These are phyloP conservation scores for Coemansia sp. DNA, from an alignment of 192 early-diverging fungal species.

Conservation along the genomic window DNA sequence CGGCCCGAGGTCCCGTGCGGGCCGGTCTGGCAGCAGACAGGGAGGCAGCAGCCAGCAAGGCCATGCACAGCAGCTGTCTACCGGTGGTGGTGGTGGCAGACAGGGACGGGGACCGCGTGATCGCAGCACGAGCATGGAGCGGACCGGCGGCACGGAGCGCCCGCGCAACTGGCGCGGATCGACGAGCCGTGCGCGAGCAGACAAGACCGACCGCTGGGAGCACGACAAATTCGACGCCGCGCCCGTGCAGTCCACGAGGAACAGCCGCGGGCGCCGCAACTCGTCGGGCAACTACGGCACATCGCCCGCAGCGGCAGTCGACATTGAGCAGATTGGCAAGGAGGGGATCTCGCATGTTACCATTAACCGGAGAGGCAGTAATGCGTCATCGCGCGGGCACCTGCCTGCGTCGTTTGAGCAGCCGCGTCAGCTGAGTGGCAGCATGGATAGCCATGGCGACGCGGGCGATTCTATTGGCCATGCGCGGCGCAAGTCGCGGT, in stretches of 20 bases:
- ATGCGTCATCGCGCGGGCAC: constrained; percentile 25
- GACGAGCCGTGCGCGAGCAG: constrained; percentile 16
- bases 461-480: constrained; percentile 1
- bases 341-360: constrained; percentile 49
- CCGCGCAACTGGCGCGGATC: constrained; percentile 31
- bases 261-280: constrained; percentile 14
- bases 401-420: constrained; percentile 21
- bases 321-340: constrained; percentile 43
- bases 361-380: constrained; percentile 43
- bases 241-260: background rate
- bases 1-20: constrained; percentile 14
- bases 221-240: constrained; percentile 37
- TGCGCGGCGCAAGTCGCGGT: background rate
- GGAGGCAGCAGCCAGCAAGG: constrained; percentile 1
- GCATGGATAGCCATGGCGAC: background rate
- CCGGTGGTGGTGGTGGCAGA: background rate
- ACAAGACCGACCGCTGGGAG: constrained; percentile 40
- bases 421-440: constrained; percentile 14
- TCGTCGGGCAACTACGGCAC: constrained; percentile 5
- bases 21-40: constrained; percentile 31
- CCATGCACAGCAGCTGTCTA: constrained; percentile 3
- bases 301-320: constrained; percentile 1
- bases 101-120: constrained; percentile 23
- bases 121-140: constrained; percentile 46
- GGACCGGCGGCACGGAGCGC: constrained; percentile 26